Percentiles rank a stretch among this genome's conserved stretches.
phyloP scores from a whole-genome alignment of 164 flowering plant genomes.

The Macadamia integrifolia region DNA sequence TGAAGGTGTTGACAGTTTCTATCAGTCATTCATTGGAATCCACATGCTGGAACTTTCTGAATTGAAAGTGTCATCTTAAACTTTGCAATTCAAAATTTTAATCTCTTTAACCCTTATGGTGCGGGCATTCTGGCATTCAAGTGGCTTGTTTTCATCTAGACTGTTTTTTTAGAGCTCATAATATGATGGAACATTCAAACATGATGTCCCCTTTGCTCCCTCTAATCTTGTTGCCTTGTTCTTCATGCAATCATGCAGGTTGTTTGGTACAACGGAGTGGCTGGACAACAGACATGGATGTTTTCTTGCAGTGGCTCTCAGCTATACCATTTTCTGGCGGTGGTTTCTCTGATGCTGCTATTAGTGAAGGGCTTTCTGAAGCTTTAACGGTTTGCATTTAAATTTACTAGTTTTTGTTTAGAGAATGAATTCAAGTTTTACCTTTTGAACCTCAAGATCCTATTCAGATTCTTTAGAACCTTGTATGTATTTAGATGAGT shows the following conservation, averaged over 20 bases:
- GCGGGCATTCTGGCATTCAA: too few species aligned
- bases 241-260: slow-evolving; percentile 33
- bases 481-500: neutral
- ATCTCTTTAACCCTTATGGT: too few species aligned
- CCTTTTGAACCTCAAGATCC: neutral
- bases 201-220: too few species aligned
- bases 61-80: too few species aligned
- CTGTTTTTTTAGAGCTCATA: too few species aligned
- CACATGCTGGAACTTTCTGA: too few species aligned
- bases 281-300: slow-evolving; percentile 78
- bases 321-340: slow-evolving; percentile 80
- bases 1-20: too few species aligned
- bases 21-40: too few species aligned
- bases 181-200: too few species aligned
- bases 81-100: too few species aligned
- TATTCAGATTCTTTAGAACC: neutral
- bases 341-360: slow-evolving; percentile 89
- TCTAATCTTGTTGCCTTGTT: neutral
- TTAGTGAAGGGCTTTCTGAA: slow-evolving; percentile 91
- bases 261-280: slow-evolving; percentile 80
- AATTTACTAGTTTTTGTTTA: neutral
- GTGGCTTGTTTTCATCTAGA: too few species aligned
- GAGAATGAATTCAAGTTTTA: neutral
- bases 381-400: slow-evolving; percentile 61
- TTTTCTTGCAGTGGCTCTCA: slow-evolving; percentile 75